Conservation (phyloP, 2,329 filamentous ascomycete species). For the Chalara sp. region DNA sequence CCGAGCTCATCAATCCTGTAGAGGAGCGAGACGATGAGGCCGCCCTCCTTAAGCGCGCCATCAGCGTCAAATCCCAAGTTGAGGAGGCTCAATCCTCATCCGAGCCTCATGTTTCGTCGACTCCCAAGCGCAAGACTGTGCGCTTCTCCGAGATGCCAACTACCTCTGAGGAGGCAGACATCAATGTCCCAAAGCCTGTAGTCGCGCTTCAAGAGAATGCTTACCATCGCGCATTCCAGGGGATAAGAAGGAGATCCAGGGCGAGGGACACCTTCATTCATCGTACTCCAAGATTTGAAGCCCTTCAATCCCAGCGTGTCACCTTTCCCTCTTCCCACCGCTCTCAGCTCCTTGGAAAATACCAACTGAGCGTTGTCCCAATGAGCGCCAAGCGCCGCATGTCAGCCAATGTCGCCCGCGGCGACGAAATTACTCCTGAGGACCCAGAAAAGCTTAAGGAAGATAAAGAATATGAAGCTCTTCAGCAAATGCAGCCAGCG, state of each 20-base stretch:
- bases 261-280: constrained; percentile 76
- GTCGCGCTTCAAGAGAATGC: constrained; percentile 61
- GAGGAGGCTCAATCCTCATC: constrained; percentile 31
- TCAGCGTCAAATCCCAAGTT: constrained; percentile 20
- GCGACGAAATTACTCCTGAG: constrained; percentile 57
- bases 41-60: constrained; percentile 25
- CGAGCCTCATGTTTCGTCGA: not conserved
- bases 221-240: constrained; percentile 83
- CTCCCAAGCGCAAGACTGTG: constrained; percentile 62
- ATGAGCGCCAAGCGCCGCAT: constrained; percentile 65
- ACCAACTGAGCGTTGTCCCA: constrained; percentile 64
- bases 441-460: constrained; percentile 56
- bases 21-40: constrained; percentile 30
- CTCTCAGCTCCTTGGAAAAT: constrained; percentile 79
- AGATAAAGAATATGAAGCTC: constrained; percentile 76
- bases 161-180: constrained; percentile 2
- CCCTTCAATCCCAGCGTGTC: constrained; percentile 75
- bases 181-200: constrained; percentile 35
- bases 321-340: constrained; percentile 67
- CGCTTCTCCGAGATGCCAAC: constrained; percentile 54
- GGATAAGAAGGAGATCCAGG: constrained; percentile 59
- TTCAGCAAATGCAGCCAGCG: constrained; percentile 59
- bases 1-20: constrained; percentile 55
- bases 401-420: constrained; percentile 66
- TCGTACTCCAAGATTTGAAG: constrained; percentile 78